Evolutionary conservation across 768 basidiomycete species (phyloP).

Genomic region (Leucosporidium scottii): DNA sequence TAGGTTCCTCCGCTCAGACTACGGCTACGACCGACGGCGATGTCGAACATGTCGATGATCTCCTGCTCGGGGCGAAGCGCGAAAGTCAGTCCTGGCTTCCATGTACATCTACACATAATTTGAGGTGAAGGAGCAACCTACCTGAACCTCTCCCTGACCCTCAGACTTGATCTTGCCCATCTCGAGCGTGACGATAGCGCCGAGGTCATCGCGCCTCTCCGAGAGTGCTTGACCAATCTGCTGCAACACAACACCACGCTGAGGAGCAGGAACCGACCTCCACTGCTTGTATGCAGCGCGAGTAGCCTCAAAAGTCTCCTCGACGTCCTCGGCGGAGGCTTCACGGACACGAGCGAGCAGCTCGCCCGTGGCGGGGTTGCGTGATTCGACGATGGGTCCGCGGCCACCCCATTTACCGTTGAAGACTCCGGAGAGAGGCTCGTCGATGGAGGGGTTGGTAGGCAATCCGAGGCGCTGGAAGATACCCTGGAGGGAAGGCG

Average conservation of each 20-base stretch:
- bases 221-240: not conserved
- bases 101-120: too few relatives aligned
- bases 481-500: not conserved
- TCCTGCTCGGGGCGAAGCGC: conserved; percentile 29
- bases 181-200: conserved; percentile 68
- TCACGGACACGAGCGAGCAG: conserved; percentile 53
- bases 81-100: not conserved
- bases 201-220: conserved; percentile 45
- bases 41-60: conserved; percentile 33
- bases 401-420: conserved; percentile 68
- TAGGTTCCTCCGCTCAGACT: conserved; percentile 27
- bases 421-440: conserved; percentile 71
- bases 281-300: conserved; percentile 66
- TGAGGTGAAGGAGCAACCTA: too few relatives aligned
- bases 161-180: conserved; percentile 78
- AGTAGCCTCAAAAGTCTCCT: conserved; percentile 59
- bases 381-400: conserved; percentile 63
- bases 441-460: conserved; percentile 42
- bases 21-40: conserved; percentile 20
- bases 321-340: conserved; percentile 67
- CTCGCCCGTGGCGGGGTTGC: conserved; percentile 85
- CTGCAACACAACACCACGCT: conserved; percentile 7
- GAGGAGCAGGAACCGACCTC: conserved; percentile 71
- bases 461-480: conserved; percentile 60
- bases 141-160: conserved; percentile 79